phyloP scores from a whole-genome alignment of 2,329 filamentous ascomycete genomes.

The Periconia sp. region DNA sequence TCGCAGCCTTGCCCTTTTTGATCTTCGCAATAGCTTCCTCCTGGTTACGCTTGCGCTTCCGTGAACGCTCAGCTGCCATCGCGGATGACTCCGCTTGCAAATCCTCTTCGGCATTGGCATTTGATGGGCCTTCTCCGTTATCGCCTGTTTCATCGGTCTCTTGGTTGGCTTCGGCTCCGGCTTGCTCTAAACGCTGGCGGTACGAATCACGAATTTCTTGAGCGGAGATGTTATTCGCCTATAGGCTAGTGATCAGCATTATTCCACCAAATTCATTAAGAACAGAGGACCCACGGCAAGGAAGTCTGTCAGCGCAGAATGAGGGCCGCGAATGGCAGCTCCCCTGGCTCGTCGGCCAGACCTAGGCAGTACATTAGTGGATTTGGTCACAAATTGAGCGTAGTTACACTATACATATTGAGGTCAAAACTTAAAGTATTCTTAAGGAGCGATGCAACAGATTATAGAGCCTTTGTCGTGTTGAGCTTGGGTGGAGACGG shows the following conservation, averaged over 20 bases:
- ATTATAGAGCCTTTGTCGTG: background rate
- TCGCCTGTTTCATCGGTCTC: conserved; percentile 40
- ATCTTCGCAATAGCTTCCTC: conserved; percentile 53
- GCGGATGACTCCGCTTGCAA: conserved; percentile 45
- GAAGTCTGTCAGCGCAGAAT: conserved; percentile 72
- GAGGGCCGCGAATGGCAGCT: conserved; percentile 61
- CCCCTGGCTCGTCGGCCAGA: conserved; percentile 46
- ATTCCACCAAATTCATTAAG: too few relatives aligned
- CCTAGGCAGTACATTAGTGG: conserved; percentile 33
- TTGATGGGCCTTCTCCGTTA: conserved; percentile 43
- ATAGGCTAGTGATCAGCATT: background rate
- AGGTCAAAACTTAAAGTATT: background rate
- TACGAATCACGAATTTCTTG: conserved; percentile 67
- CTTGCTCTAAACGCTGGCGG: conserved; percentile 58
- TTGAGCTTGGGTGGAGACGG: conserved; percentile 1
- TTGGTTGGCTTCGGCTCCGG: conserved; percentile 47
- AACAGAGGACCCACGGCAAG: conserved; percentile 59
- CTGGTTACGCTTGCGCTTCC: conserved; percentile 65
- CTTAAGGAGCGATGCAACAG: too few relatives aligned
- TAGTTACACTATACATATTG: conserved; percentile 20
- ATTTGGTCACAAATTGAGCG: background rate
- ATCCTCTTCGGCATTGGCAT: conserved; percentile 43
- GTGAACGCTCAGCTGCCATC: conserved; percentile 51
- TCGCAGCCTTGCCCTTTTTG: conserved; percentile 57
- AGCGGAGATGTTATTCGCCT: conserved; percentile 77